Evolutionary conservation across 352 stramenopile genomes (phyloP).

Genomic region (Elongisporangium prolatum): DNA sequence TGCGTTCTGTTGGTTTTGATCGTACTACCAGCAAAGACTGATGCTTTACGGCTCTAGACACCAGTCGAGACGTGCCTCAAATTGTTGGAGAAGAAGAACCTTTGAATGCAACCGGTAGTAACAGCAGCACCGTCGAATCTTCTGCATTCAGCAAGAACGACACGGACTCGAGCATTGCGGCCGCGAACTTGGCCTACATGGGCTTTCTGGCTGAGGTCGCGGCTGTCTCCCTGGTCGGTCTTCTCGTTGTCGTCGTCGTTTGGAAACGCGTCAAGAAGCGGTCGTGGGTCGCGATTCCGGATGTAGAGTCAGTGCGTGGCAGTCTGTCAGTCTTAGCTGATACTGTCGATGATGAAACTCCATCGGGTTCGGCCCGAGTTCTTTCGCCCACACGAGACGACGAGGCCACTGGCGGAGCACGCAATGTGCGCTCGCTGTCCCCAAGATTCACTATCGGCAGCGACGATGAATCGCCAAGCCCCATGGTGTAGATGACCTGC

Average conservation of each 20-base stretch:
- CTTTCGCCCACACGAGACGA: neutral
- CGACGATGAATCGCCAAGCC: neutral
- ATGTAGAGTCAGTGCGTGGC: constrained; percentile 12
- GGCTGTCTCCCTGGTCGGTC: constrained; percentile 43
- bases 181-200: constrained; percentile 7
- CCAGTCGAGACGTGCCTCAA: neutral
- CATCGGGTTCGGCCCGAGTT: neutral
- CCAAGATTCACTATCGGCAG: neutral
- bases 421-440: neutral
- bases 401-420: neutral
- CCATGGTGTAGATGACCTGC: neutral
- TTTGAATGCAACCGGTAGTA: constrained; percentile 1
- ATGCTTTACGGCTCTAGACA: neutral
- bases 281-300: constrained; percentile 50
- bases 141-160: constrained; percentile 4
- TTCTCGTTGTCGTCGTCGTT: constrained; percentile 45
- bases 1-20: constrained; percentile 12
- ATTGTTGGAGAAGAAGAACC: constrained; percentile 4
- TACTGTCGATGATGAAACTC: neutral
- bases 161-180: constrained; percentile 15
- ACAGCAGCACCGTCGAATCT: constrained; percentile 4
- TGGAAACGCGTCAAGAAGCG: constrained; percentile 40
- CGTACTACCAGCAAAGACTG: neutral
- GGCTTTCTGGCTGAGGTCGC: constrained; percentile 50
- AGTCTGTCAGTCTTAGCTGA: neutral